A percentile compares a stretch with the other conserved stretches of the same genome.
These are phyloP conservation scores for Marasmius fiardii DNA, from an alignment of 1,284 basidiomycete genomes.

Conservation along the genomic window DNA sequence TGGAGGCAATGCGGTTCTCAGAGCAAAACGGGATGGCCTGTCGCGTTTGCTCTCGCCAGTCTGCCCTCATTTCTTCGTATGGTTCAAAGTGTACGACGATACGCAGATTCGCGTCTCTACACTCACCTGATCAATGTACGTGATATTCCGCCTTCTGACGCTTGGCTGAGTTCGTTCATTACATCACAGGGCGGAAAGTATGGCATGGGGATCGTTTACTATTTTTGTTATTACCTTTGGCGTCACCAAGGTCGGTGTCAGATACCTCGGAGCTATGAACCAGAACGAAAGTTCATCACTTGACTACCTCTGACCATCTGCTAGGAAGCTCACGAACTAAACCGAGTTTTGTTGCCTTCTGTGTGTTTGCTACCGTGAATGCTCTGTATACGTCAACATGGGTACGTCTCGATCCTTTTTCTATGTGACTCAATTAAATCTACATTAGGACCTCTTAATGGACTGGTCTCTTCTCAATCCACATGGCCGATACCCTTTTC, in stretches of 20 bases:
- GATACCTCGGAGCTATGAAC: too few relatives aligned
- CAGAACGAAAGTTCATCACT: too few relatives aligned
- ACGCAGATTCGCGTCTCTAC: slow-evolving; percentile 65
- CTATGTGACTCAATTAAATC: slow-evolving; percentile 2
- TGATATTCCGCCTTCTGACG: not conserved
- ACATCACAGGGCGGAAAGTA: slow-evolving; percentile 77
- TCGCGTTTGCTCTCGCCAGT: slow-evolving; percentile 50
- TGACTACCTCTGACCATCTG: too few relatives aligned
- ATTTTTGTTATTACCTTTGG: slow-evolving; percentile 74
- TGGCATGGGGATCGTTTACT: slow-evolving; percentile 57
- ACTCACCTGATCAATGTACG: slow-evolving; percentile 85
- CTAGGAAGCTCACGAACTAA: slow-evolving; percentile 32
- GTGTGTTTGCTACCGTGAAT: slow-evolving; percentile 59
- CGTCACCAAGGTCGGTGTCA: slow-evolving; percentile 51
- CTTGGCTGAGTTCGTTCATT: not conserved
- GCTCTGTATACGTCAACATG: slow-evolving; percentile 75
- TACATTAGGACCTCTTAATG: slow-evolving; percentile 65
- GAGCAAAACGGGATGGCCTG: slow-evolving; percentile 49
- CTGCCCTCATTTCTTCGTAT: slow-evolving; percentile 75
- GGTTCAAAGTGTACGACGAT: slow-evolving; percentile 86
- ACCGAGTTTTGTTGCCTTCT: slow-evolving; percentile 58
- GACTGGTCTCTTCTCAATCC: slow-evolving; percentile 80
- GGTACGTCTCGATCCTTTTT: slow-evolving; percentile 45
- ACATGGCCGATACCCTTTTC: slow-evolving; percentile 54
- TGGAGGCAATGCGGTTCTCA: slow-evolving; percentile 42